phyloP scores from a whole-genome alignment of 495 filamentous ascomycete genomes.

The Neurospora sp. region DNA sequence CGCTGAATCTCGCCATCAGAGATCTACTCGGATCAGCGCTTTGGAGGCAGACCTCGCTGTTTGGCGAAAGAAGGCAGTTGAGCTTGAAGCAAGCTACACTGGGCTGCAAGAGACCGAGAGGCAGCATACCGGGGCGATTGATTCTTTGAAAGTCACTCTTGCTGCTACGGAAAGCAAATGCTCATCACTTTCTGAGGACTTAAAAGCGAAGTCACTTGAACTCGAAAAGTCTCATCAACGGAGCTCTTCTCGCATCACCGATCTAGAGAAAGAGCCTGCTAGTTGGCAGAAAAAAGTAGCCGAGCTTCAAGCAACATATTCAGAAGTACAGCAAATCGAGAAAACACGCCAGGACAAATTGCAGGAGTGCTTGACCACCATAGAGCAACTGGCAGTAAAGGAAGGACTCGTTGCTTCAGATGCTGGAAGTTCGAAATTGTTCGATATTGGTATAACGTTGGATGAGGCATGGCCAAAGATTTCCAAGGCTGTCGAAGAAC shows the following conservation, averaged over 20 bases:
- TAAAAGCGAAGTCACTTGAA: neutral
- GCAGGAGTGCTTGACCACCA: neutral
- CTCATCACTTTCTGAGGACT: neutral
- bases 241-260: neutral
- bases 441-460: neutral
- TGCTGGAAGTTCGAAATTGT: neutral
- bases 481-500: neutral
- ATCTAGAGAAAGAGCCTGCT: neutral
- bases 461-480: neutral
- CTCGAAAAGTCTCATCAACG: neutral
- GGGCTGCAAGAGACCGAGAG: neutral
- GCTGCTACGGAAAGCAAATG: neutral
- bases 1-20: neutral
- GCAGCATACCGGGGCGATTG: neutral
- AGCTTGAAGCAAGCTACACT: neutral
- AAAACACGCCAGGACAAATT: neutral
- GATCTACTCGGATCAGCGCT: neutral
- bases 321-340: neutral
- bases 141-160: neutral
- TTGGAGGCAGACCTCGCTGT: slow-evolving; percentile 5
- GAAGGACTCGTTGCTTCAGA: neutral
- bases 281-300: neutral
- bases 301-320: neutral
- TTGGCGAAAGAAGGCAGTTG: neutral
- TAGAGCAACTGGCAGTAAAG: neutral